phyloP scores from a whole-genome alignment of 1,284 basidiomycete genomes.

The Naganishia cerealis region DNA sequence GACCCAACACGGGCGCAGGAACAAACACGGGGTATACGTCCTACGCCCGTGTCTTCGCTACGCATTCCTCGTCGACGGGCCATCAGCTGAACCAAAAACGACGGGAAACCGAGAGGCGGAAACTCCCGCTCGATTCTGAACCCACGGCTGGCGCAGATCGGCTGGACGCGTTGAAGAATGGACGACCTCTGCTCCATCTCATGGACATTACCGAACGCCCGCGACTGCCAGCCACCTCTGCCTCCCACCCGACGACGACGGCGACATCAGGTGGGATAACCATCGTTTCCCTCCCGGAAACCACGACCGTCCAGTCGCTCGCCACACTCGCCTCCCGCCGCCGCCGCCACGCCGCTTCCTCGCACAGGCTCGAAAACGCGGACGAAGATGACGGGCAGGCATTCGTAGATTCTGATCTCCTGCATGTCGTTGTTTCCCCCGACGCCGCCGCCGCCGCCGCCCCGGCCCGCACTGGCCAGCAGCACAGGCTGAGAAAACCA shows the following conservation, averaged over 20 bases:
- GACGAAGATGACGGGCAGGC: slow-evolving; percentile 1
- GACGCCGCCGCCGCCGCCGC: not conserved
- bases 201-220: slow-evolving; percentile 23
- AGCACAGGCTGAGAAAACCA: slow-evolving; percentile 1
- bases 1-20: slow-evolving; percentile 39
- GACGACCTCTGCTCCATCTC: slow-evolving; percentile 9
- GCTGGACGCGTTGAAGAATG: slow-evolving; percentile 6
- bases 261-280: not conserved
- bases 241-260: not conserved
- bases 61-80: slow-evolving; percentile 37
- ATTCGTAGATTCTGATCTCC: not conserved
- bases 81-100: slow-evolving; percentile 27
- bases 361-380: not conserved
- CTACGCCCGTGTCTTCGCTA: slow-evolving; percentile 30
- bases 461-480: not conserved
- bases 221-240: not conserved
- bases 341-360: too few relatives aligned
- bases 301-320: slow-evolving; percentile 20
- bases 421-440: not conserved
- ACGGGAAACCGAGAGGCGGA: slow-evolving; percentile 24
- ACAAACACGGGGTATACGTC: slow-evolving; percentile 34
- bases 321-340: not conserved
- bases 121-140: slow-evolving; percentile 13
- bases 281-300: slow-evolving; percentile 13
- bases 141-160: slow-evolving; percentile 20